Evolutionary conservation across 768 basidiomycete species (phyloP), one percentile per base, ranked within the genome.

Genomic region (Pseudohyphozyma bogoriensis): DNA sequence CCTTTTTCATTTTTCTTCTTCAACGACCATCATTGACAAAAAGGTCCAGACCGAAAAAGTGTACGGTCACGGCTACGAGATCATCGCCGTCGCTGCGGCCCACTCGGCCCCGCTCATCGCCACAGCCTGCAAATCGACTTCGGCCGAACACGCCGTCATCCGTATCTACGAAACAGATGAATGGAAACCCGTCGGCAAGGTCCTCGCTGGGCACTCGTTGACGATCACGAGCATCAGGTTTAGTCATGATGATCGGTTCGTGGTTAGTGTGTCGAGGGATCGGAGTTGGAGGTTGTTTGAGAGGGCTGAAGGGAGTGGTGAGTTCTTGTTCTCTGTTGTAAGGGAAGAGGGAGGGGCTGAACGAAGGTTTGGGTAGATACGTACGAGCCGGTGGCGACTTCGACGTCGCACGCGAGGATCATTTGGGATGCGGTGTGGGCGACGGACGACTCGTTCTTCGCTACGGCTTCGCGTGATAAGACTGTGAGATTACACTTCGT

Each of bases 31-130:
- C 15, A 10, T 18, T 8, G 18, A 1, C 20, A 9, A 2, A 12
- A 0, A 26, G n/a, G 22, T 3, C 22, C 52, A 66, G 61, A 59
- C 83, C 1, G 95, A 97, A 69, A 99, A 99, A 72, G 78, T 99
- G 1, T 99, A 95, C 72, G 95, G 93, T 7, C 95, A 97, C 73
- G 91, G 93, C 44, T 97, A 96, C 69, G 95, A 99, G 81, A 89
- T 87, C 11, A 86, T 92, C 50, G 80, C 86, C 0, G 75, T 96
- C 15, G 82, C 84, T 0, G 79, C 85, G 1, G 95, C 95, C 2
- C 81, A 81, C 54, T 79, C 81, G 9, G 81, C 79, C 33, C 75
- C 78, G 44, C 73, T 89, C 52, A 77, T 96, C 26, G 95, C 92
- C 4, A 90, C 91, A 3, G 84, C 90, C 4, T 96, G 93, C 77